phyloP scores from a whole-genome alignment of 208 protist species.

The Vickermania spadyakhi region DNA sequence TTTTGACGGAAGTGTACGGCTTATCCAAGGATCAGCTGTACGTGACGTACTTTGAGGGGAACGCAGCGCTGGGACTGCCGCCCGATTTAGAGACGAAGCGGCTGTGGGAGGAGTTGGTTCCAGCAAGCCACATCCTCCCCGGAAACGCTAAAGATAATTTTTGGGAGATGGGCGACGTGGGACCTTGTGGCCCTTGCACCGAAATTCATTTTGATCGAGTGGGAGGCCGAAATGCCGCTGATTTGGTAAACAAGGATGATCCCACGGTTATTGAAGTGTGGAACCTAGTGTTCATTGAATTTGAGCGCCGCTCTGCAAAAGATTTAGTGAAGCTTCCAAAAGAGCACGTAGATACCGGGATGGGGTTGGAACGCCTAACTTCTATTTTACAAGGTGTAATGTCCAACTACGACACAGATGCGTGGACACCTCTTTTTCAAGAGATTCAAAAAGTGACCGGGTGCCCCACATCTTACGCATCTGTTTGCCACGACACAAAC shows the following conservation, averaged over 20 bases:
- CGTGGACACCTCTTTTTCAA: conserved; percentile 96
- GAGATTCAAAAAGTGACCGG: conserved; percentile 93
- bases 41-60: conserved; percentile 98
- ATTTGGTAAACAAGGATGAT: conserved; percentile 98
- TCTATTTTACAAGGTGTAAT: conserved; percentile 95
- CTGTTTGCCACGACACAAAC: conserved; percentile 66
- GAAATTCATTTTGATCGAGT: conserved; percentile 99
- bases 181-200: conserved; percentile 97
- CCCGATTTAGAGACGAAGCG: conserved; percentile 90
- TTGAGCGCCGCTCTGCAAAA: conserved; percentile 91
- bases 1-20: conserved; percentile 95
- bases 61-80: conserved; percentile 77
- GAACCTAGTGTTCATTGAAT: conserved; percentile 99
- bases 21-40: conserved; percentile 94
- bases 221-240: conserved; percentile 92
- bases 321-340: conserved; percentile 78
- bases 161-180: conserved; percentile 99
- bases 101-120: conserved; percentile 93
- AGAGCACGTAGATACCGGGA: conserved; percentile 97
- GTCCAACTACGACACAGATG: conserved; percentile 99
- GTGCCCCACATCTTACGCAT: conserved; percentile 78
- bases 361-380: conserved; percentile 97
- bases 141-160: conserved; percentile 98
- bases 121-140: conserved; percentile 83
- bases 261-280: conserved; percentile 98